Percentiles rank a stretch among this genome's conserved stretches.
Evolutionary conservation across 2,329 filamentous ascomycete genomes (phyloP).

Genomic region (Periconia sp.): DNA sequence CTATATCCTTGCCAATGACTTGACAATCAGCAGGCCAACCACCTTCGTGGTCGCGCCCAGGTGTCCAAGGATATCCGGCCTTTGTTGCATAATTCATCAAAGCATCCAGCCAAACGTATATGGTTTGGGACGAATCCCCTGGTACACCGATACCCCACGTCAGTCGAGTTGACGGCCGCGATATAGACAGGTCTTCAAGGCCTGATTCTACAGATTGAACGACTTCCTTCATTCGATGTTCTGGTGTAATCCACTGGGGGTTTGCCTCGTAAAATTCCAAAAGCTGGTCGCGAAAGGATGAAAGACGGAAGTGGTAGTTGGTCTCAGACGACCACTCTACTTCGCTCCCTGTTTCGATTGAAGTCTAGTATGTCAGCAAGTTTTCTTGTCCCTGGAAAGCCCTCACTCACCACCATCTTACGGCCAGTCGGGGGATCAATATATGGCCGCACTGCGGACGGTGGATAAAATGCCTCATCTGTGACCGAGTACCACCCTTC

Average conservation of each 20-base stretch:
- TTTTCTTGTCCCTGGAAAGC: too few relatives aligned
- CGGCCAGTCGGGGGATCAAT: constrained; percentile 79
- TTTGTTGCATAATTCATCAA: constrained; percentile 91
- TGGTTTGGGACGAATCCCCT: constrained; percentile 80
- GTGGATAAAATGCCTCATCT: constrained; percentile 94
- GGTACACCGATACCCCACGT: constrained; percentile 90
- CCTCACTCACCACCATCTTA: constrained; percentile 67
- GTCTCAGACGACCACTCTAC: constrained; percentile 93
- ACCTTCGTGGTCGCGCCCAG: constrained; percentile 61
- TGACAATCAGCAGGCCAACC: constrained; percentile 93
- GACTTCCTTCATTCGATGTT: constrained; percentile 74
- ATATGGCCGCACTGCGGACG: constrained; percentile 70
- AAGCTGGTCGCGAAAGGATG: constrained; percentile 75
- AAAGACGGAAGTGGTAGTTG: constrained; percentile 94
- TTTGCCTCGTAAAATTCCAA: constrained; percentile 79
- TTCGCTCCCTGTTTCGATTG: constrained; percentile 83
- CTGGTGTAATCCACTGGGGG: constrained; percentile 75
- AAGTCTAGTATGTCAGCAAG: constrained; percentile 46
- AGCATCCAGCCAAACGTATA: constrained; percentile 98
- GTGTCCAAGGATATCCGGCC: constrained; percentile 80
- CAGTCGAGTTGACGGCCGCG: constrained; percentile 74
- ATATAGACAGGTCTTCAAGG: constrained; percentile 86
- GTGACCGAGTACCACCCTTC: constrained; percentile 96
- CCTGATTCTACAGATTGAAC: constrained; percentile 74
- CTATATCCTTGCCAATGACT: constrained; percentile 93